A percentile compares a stretch with the other conserved stretches of the same genome.
Conservation (phyloP, 2,329 filamentous ascomycete genomes). For the Fusarium tupiense region DNA sequence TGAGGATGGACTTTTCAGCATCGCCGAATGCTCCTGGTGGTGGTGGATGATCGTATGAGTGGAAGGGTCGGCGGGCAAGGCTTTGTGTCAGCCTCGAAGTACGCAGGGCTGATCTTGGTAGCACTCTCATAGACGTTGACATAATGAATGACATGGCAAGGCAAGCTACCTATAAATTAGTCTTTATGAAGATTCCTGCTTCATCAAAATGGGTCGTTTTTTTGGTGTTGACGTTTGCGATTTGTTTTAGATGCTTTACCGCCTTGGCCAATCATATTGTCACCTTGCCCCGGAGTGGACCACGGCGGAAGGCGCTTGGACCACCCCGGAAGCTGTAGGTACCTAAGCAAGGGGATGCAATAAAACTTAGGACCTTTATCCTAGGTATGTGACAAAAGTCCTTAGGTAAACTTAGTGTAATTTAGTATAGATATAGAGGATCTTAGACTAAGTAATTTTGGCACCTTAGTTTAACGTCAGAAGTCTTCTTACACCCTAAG, state of each 20-base stretch:
- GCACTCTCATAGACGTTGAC: slow-evolving; percentile 23
- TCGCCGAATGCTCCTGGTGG: slow-evolving; percentile 69
- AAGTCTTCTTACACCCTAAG: too few relatives aligned
- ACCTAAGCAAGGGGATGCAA: too few relatives aligned
- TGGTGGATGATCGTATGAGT: slow-evolving; percentile 76
- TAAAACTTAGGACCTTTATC: too few relatives aligned
- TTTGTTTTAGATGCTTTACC: slow-evolving; percentile 7
- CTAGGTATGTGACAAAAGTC: too few relatives aligned
- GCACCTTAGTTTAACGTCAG: too few relatives aligned
- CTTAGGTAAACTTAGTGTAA: too few relatives aligned
- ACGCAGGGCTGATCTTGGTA: slow-evolving; percentile 29
- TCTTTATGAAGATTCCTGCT: slow-evolving; percentile 7
- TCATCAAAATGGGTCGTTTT: slow-evolving; percentile 14
- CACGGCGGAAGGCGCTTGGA: slow-evolving; percentile 19
- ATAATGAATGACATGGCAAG: slow-evolving; percentile 8
- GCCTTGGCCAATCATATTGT: slow-evolving; percentile 15
- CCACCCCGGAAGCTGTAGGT: slow-evolving; percentile 14
- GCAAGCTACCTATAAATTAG: neutral
- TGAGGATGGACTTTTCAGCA: slow-evolving; percentile 80
- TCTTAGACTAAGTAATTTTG: too few relatives aligned
- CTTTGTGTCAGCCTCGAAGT: slow-evolving; percentile 21
- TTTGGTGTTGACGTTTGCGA: slow-evolving; percentile 28
- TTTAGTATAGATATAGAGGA: too few relatives aligned
- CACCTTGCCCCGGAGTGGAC: slow-evolving; percentile 7
- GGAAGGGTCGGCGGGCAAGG: slow-evolving; percentile 60